Evolutionary conservation across 345 rosid genomes (phyloP), one percentile per base, ranked within the genome.

Genomic region (Sonneratia alba): DNA sequence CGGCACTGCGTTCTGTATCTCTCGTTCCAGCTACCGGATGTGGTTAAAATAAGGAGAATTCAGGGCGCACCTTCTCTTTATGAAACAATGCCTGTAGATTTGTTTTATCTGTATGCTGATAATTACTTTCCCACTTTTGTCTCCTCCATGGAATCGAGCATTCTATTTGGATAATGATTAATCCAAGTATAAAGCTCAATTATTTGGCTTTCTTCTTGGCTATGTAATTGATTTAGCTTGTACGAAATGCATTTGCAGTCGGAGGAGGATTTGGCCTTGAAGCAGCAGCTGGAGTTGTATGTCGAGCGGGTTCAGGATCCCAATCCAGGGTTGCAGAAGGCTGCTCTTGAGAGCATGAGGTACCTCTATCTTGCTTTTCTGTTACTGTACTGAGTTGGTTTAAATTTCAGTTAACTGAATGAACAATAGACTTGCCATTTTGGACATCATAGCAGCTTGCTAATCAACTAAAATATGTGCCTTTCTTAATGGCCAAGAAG

Each of bases 341-440:
- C 79, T 67, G 98, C 99, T 43, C 87, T 95, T 53, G 96, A 95
- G 81, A 92, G 93, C 83, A 88, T 95, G 98, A 95, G 96, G 99
- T 95, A 76, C 64, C 48, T 32, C 16, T 36, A 18, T 49, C 10
- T 69, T 40, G 24, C 19, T 42, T 37, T 9, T 36, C 34, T 14
- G 27, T 15, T 36, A 51, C 36, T 49, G 43, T 32, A 49, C 6
- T 47, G 36, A 47, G 22, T 42, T 47, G 53, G 43, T 57, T 12
- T 12, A 4, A 24, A 27, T 27, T 34, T 32, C 18, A 10, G 34
- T 57, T n/a, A 57, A 34, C 11, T 0, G 13, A 57, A 57, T 57
- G 34, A 22, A n/a, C 32, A 22, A 22, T n/a, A n/a, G 13, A 9
- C 34, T n/a, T 57, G 63, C 63, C 3, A 22, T 57, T n/a, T 57